Base-by-base conservation (phyloP, 2,329 filamentous ascomycete species). In the Cladobotryum mycophilum region DNA sequence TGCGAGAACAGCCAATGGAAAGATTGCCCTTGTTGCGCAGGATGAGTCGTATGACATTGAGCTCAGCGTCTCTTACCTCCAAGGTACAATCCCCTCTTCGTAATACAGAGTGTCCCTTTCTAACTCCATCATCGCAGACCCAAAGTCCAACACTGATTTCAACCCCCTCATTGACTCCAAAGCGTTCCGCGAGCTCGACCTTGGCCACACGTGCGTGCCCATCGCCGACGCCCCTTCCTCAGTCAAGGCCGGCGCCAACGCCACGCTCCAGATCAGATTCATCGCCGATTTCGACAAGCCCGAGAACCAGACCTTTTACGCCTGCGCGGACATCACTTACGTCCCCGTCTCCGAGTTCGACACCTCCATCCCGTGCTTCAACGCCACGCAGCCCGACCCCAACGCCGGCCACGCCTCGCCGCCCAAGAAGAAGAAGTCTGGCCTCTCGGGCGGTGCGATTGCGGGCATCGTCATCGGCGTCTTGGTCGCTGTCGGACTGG, bases 391-490 rank as follows among this genome's bases (percentile, higher is more conserved):
- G 35, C 53, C 25, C 25, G 25, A 30, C 25, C 25, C 25, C 25
- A 30, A 30, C 25, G 25, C 25, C 9, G 25, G 25, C 25, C 4
- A 30, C 25, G 25, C 25, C 25, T 30, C 25, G 25, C 25, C 6
- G 2, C 25, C 25, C 25, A 7, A 20, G 20, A 30, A 30, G 25
- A 30, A 30, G 25, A 30, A 30, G 58, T 55, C 58, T 47, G 64
- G 63, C 2, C 72, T 90, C 11, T 84, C 82, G 13, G 80, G 80
- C 17, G 86, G 86, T 40, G 78, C 81, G 17, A 89, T 91, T 60
- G 88, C 87, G 3, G 88, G 87, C 1, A 84, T 88, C 53, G 85
- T 86, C 2, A 73, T 91, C 53, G 88, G 88, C 33, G 77, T 82
- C 3, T 66, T 92, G 8, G 71, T 79, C 9, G 86, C 81, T 41